Evolutionary conservation across 768 basidiomycete species (phyloP).

Genomic region (Boletus fagicola): DNA sequence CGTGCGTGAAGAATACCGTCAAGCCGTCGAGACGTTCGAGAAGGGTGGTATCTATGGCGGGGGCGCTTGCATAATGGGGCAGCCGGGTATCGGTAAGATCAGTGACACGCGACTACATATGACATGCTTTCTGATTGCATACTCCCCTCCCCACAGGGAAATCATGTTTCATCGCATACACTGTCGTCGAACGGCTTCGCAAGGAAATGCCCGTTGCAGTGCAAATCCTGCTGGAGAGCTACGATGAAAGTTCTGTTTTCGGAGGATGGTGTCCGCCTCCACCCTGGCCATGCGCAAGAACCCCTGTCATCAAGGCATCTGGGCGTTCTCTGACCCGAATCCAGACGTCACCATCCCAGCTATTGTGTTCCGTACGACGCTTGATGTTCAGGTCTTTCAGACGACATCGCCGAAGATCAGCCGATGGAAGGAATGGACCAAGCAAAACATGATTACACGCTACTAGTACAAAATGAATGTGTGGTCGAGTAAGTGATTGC

Average conservation of each 20-base stretch:
- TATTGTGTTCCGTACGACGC: not conserved
- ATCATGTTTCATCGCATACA: constrained; percentile 9
- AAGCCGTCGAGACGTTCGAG: constrained; percentile 1
- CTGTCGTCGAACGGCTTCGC: constrained; percentile 4
- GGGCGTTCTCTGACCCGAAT: constrained; percentile 8
- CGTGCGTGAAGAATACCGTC: constrained; percentile 3
- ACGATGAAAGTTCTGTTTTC: constrained; percentile 1
- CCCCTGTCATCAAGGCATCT: not conserved
- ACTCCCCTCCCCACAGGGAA: not conserved
- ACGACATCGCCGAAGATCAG: not conserved
- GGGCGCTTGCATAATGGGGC: not conserved
- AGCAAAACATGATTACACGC: not conserved
- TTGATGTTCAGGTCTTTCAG: constrained; percentile 1
- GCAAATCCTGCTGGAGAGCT: not conserved
- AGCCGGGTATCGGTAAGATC: constrained; percentile 9
- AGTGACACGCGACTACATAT: not conserved
- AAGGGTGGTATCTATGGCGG: not conserved
- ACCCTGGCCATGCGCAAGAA: not conserved
- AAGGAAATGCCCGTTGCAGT: not conserved
- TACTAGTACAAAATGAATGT: constrained; percentile 6
- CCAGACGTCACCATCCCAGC: not conserved
- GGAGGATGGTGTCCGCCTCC: not conserved
- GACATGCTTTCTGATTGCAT: not conserved
- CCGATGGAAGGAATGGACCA: constrained; percentile 9
- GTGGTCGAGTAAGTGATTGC: not conserved